phyloP scores from a whole-genome alignment of 768 basidiomycete species.

The Dacryopinax spathularia region DNA sequence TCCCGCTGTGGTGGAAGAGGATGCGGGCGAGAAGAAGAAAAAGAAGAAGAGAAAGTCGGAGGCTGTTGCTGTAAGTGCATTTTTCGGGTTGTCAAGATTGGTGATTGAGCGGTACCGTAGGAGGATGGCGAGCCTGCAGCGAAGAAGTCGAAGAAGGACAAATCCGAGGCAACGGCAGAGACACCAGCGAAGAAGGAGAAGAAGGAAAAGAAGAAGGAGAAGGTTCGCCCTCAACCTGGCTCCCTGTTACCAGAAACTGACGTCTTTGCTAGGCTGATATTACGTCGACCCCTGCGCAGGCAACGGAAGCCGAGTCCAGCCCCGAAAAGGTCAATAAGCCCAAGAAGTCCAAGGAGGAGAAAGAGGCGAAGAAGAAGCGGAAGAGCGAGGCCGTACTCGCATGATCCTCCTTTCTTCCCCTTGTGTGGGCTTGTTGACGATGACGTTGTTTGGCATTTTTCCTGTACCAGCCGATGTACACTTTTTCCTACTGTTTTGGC shows the following conservation, averaged over 20 bases:
- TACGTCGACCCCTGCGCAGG: not conserved
- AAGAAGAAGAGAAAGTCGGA: constrained; percentile 22
- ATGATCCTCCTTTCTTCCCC: not conserved
- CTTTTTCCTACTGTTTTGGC: not conserved
- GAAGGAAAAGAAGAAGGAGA: constrained; percentile 10
- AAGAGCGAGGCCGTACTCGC: constrained; percentile 1
- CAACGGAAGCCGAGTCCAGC: not conserved
- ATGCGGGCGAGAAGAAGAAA: constrained; percentile 18
- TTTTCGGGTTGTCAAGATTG: constrained; percentile 33
- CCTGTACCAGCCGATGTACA: not conserved
- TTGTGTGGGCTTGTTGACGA: not conserved
- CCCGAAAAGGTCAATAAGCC: constrained; percentile 1
- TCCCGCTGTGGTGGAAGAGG: constrained; percentile 11
- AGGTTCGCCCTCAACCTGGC: constrained; percentile 6
- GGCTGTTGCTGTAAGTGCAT: constrained; percentile 10
- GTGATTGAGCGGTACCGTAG: constrained; percentile 38
- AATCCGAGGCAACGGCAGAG: constrained; percentile 21
- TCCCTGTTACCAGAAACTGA: not conserved
- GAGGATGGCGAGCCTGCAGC: constrained; percentile 29
- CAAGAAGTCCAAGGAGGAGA: constrained; percentile 12
- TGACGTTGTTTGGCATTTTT: not conserved
- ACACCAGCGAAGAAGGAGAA: constrained; percentile 7
- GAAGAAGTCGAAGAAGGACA: constrained; percentile 28
- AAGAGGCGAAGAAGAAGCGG: constrained; percentile 12
- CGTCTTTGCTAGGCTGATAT: constrained; percentile 10